phyloP scores from a whole-genome alignment of 331 rosid genomes.

The Stylosanthes scabra region DNA sequence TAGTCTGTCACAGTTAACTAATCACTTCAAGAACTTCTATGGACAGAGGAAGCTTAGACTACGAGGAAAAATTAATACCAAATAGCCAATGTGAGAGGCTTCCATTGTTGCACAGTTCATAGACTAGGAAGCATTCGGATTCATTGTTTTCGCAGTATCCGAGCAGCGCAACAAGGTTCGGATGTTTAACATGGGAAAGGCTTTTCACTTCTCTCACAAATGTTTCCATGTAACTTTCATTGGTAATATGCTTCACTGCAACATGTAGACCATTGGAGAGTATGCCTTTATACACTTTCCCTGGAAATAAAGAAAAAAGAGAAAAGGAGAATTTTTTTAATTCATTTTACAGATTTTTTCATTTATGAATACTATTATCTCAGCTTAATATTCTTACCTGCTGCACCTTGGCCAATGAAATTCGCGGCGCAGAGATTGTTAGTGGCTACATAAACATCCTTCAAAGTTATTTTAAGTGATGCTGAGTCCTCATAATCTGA shows the following conservation, averaged over 20 bases:
- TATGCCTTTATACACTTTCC: slow-evolving; percentile 64
- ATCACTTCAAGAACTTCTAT: background rate
- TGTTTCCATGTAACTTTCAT: slow-evolving; percentile 60
- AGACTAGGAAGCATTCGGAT: slow-evolving; percentile 70
- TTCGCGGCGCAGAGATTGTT: slow-evolving; percentile 51
- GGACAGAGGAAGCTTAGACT: slow-evolving; percentile 10
- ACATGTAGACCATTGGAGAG: slow-evolving; percentile 59
- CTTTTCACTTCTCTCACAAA: slow-evolving; percentile 69
- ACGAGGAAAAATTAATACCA: slow-evolving; percentile 38
- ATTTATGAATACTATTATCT: slow-evolving; percentile 1
- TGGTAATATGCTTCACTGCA: slow-evolving; percentile 68
- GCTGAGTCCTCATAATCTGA: slow-evolving; percentile 41
- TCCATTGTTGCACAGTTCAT: slow-evolving; percentile 71
- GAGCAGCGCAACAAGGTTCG: slow-evolving; percentile 59
- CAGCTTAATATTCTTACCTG: slow-evolving; percentile 49
- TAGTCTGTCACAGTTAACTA: slow-evolving; percentile 43
- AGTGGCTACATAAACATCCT: slow-evolving; percentile 58
- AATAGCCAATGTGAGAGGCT: slow-evolving; percentile 79
- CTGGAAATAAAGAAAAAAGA: slow-evolving; percentile 33
- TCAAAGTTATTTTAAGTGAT: slow-evolving; percentile 45
- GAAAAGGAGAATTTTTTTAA: background rate
- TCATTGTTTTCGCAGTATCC: slow-evolving; percentile 53
- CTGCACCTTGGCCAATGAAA: slow-evolving; percentile 70
- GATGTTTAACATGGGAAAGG: slow-evolving; percentile 64
- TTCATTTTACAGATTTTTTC: background rate